Evolutionary conservation across 2,329 filamentous ascomycete genomes (phyloP).

Genomic region (Rhytidhysteron rufulum): DNA sequence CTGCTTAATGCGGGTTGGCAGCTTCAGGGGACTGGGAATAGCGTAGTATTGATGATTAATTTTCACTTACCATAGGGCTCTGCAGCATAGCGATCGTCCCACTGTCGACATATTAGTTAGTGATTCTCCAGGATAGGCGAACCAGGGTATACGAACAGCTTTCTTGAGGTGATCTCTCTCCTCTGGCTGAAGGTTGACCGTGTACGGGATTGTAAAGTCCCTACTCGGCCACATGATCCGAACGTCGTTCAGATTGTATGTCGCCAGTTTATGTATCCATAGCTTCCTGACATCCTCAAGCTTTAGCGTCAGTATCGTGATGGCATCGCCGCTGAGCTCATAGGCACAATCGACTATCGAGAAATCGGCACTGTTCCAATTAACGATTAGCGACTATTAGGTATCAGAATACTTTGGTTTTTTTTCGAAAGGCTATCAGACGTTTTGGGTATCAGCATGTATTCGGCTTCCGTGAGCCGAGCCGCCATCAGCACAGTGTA

Average conservation of each 20-base stretch:
- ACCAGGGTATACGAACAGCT: neutral
- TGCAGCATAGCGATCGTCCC: neutral
- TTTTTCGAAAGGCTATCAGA: no score
- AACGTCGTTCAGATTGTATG: neutral
- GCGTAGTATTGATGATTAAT: neutral
- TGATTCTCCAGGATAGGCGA: neutral
- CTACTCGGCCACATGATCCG: neutral
- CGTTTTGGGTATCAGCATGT: no score
- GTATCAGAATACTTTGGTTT: no score
- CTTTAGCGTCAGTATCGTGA: no score
- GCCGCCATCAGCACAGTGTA: no score
- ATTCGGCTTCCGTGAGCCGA: no score
- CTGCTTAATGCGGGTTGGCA: no score
- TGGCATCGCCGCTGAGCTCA: no score
- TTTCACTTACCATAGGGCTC: conserved; percentile 1
- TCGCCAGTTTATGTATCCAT: neutral
- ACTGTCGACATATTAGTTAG: neutral
- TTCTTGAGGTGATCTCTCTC: neutral
- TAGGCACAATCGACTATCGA: no score
- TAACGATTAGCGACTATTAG: no score
- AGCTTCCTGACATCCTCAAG: neutral
- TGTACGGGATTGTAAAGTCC: neutral
- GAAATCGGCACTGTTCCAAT: no score
- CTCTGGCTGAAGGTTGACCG: neutral
- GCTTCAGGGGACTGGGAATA: no score